Evolutionary conservation across 129 eudicot species (phyloP), one percentile per base, ranked within the genome.

Genomic region (Flaveria sonorensis): DNA sequence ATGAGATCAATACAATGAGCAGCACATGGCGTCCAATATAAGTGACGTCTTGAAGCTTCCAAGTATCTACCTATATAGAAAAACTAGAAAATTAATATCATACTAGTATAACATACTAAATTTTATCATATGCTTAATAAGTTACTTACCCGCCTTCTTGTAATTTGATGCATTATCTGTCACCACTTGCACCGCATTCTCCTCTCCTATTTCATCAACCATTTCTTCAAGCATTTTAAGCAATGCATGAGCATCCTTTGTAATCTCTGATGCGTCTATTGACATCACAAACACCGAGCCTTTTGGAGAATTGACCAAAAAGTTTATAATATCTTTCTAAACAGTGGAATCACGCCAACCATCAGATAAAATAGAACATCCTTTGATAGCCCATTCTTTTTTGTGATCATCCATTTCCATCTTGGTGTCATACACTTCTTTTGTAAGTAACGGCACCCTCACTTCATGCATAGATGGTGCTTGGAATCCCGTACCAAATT

Each of bases 1-100:
- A 79, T 70, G 18, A 79, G n/a, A 19, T 79, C 68, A 12, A 79
- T 32, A 30, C 66, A 79, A 28, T 78, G 77, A 3, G 66, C 65
- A 0, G 14, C 6, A 1, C 32, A 28, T 3, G 28, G 28, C 21
- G 23, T 56, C 30, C 30, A 9, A 19, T 21, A 61, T 61, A 79
- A 24, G 12, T 42, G 45, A 5, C 1, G 16, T 14, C 70, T 46
- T 3, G 62, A 28, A 21, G 64, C 65, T 42, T 55, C 46, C 47
- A 42, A 74, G 32, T 57, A 57, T 21, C 16, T 57, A 57, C 32
- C 64, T 57, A 21, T 20, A 10, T 8, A 20, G 30, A 57, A 2
- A 6, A 19, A 7, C 2, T 10, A 56, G 3, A 56, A 7, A 56
- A 19, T 56, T 56, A 56, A 19, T 18, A 48, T 48, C 53, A 48